Conservation (phyloP, 495 filamentous ascomycete genomes). For the Trichoderma orchidacearum region DNA sequence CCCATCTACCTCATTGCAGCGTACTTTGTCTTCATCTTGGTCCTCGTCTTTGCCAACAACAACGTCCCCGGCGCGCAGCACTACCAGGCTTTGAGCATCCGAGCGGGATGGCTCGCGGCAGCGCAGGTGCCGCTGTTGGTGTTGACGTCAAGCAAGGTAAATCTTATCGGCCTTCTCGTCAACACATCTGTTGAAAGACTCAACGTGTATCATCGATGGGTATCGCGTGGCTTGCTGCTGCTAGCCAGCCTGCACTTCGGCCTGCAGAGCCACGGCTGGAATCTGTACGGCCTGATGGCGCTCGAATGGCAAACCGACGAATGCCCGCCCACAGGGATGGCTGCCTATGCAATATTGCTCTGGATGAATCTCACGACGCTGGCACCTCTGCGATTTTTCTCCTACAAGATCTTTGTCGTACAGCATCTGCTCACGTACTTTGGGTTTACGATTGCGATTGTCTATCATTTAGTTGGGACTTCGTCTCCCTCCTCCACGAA, state of each 20-base stretch:
- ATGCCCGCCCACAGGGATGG: background rate
- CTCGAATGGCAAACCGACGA: background rate
- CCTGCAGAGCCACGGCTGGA: background rate
- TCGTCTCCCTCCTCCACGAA: background rate
- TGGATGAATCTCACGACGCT: background rate
- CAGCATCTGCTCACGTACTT: background rate
- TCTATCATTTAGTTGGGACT: background rate
- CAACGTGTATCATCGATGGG: background rate
- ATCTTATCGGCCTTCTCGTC: background rate
- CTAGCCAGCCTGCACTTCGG: background rate
- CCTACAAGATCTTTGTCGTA: background rate
- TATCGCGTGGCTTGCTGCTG: background rate
- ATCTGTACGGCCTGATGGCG: background rate
- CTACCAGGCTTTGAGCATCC: background rate
- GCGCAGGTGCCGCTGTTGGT: background rate
- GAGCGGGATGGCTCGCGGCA: background rate
- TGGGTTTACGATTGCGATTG: background rate
- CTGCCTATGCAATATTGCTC: background rate
- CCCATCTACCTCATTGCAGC: background rate
- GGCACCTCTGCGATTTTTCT: background rate
- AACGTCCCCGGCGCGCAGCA: background rate
- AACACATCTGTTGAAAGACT: background rate
- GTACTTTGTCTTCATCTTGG: background rate
- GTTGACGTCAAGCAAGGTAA: background rate
- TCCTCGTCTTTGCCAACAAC: background rate